Evolutionary conservation across 2,329 filamentous ascomycete genomes (phyloP).

Genomic region (Fusarium stilboides): DNA sequence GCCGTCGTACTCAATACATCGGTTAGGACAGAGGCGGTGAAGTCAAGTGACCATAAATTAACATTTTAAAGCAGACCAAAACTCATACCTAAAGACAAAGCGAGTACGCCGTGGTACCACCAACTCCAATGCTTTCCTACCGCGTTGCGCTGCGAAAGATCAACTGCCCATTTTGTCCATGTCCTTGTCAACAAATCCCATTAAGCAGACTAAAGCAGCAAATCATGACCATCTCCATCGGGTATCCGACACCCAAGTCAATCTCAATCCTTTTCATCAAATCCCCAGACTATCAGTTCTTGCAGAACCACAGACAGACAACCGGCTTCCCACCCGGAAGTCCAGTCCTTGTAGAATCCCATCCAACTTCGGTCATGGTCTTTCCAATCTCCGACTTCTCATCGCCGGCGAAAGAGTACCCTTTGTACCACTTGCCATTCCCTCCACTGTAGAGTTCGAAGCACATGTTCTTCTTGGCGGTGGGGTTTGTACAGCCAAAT

Average conservation of each 20-base stretch:
- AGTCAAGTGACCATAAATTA: neutral
- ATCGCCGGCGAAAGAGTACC: constrained; percentile 66
- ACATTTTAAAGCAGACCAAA: neutral
- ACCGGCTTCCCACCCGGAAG: constrained; percentile 65
- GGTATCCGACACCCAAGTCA: neutral
- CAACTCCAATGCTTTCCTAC: constrained; percentile 17
- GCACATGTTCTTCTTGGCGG: constrained; percentile 68
- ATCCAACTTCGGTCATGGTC: constrained; percentile 71
- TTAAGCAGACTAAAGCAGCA: neutral
- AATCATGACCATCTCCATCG: neutral
- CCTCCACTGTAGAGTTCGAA: constrained; percentile 70
- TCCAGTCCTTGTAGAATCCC: constrained; percentile 68
- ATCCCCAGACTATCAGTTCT: constrained; percentile 57
- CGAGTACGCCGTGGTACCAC: neutral
- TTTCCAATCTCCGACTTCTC: constrained; percentile 64
- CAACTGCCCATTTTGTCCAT: neutral
- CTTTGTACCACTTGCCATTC: constrained; percentile 72
- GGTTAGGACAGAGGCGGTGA: neutral
- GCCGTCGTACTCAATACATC: too few species aligned
- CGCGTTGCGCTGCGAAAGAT: neutral
- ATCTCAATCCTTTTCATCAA: fast-evolving
- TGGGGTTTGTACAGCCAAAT: constrained; percentile 69
- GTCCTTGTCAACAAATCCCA: neutral
- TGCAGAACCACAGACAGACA: constrained; percentile 73
- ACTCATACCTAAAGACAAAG: constrained; percentile 3